Evolutionary conservation across 176 grass and related monocot genomes (phyloP), one percentile per base, ranked within the genome.

Genomic region (Triticum urartu): DNA sequence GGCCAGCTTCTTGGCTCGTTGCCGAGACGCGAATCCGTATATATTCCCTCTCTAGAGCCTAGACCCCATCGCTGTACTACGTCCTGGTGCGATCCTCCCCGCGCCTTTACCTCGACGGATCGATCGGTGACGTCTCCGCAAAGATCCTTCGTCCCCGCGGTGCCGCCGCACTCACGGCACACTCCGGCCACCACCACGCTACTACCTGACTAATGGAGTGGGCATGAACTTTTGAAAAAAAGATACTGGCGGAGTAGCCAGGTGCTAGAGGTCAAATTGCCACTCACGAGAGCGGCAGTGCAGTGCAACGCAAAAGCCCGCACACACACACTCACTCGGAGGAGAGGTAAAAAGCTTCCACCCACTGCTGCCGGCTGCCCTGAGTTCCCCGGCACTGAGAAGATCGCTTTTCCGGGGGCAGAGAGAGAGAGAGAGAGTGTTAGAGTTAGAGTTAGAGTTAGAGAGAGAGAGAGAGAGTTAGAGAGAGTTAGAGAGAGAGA

Each of bases 101-200:
- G 42, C 42, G 42, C 42, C 54, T 79, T 52, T 67, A 67, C 66
- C 60, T 14, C n/a, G 40, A 42, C 9, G 36, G 36, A 54, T 18
- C 18, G 42, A 7, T 12, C 71, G 71, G 69, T 85, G 88, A 89
- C 82, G 82, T 85, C 82, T 8, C 9, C 67, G 10, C 73, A 33
- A 39, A 85, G 67, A 80, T 80, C 87, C 65, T 66, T 56, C 64
- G 39, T 42, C 28, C 20, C 74, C 9, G 4, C 20, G 28, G 15
- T 33, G 11, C n/a, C 42, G 22, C 39, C 68, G 21, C 33, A 10
- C 17, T 36, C 67, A 58, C 18, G 54, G 54, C 54, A 59, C 18
- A 59, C 54, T 59, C 20, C 20, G 54, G 54, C 54, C 54, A 59
- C 54, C 18, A 59, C 54, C 52, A 20, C 5, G 17, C 48, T 17